Evolutionary conservation across 805 yeast genomes (phyloP), one percentile per base, ranked within the genome.

Genomic region (Nakazawaea ernobii): DNA sequence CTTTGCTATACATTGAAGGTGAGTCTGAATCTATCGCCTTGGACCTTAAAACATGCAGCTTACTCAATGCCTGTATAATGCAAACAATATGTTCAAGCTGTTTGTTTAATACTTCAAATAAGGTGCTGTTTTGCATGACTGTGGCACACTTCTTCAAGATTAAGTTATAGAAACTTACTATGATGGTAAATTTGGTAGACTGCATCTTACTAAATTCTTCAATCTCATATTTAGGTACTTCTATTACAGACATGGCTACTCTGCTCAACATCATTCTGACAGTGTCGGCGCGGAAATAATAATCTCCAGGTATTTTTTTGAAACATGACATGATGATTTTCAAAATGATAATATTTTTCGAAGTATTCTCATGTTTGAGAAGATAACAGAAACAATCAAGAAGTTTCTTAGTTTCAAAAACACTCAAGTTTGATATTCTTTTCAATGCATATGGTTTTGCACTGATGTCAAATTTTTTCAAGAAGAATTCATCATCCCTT

Each of bases 141-240:
- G n/a, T 14, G 24, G 15, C 15, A 33, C 24, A 6, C 24, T 27
- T 42, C 9, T 15, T 17, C 14, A 43, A 11, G 4, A 43, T 15
- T 11, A 27, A 27, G 8, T 28, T 20, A 29, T 30, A 43, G 24
- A 43, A 38, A 20, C 37, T 43, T 8, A 43, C 8, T 3, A 43
- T 37, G 8, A 43, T 37, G 24, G 6, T 43, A 37, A 43, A 43
- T 14, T 43, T 43, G 11, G 11, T 27, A 11, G 28, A 30, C 13
- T 43, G 47, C 32, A 43, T 13, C 24, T 2, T 15, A 17, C 37
- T 30, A 30, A 43, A 43, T 14, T 30, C 9, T 6, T 11, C 11
- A 10, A 3, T 20, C 24, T 43, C 47, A 30, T 43, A 43, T 14
- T 43, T 43, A 8, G 32, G n/a, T n/a, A 43, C 32, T 24, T 43